Conservation (phyloP, 164 flowering plant genomes). For the Kingdonia uniflora region DNA sequence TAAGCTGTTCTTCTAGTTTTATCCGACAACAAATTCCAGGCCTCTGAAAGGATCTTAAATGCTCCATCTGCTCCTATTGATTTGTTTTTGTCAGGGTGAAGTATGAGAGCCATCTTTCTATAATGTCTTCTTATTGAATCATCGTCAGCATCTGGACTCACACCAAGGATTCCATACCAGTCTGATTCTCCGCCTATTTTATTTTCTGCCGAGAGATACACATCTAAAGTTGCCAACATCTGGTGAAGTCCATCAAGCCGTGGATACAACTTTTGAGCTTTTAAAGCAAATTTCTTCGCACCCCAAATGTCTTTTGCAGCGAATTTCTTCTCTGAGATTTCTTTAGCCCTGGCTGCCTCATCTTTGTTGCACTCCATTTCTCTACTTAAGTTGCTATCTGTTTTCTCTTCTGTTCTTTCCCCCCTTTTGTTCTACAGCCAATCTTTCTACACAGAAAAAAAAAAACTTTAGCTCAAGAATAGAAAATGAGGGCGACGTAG, state of each 20-base stretch:
- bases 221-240: constrained; percentile 36
- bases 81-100: constrained; percentile 92
- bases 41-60: constrained; percentile 67
- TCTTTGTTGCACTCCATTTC: constrained; percentile 40
- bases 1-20: constrained; percentile 41
- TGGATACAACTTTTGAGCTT: constrained; percentile 55
- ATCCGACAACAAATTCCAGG: constrained; percentile 86
- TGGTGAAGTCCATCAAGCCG: constrained; percentile 43
- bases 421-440: no score
- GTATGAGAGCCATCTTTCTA: constrained; percentile 67
- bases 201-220: constrained; percentile 28
- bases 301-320: constrained; percentile 20
- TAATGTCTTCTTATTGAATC: constrained; percentile 66
- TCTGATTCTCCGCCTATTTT: constrained; percentile 30
- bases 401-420: not conserved
- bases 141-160: constrained; percentile 50
- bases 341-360: constrained; percentile 45
- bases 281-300: constrained; percentile 52
- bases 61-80: constrained; percentile 93
- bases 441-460: no score
- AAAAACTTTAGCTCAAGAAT: no score
- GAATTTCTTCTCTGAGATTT: constrained; percentile 33
- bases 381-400: not conserved
- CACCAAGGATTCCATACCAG: constrained; percentile 74
- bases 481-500: no score